Conservation (phyloP, 2,329 filamentous ascomycete species). For the Alternaria atra region DNA sequence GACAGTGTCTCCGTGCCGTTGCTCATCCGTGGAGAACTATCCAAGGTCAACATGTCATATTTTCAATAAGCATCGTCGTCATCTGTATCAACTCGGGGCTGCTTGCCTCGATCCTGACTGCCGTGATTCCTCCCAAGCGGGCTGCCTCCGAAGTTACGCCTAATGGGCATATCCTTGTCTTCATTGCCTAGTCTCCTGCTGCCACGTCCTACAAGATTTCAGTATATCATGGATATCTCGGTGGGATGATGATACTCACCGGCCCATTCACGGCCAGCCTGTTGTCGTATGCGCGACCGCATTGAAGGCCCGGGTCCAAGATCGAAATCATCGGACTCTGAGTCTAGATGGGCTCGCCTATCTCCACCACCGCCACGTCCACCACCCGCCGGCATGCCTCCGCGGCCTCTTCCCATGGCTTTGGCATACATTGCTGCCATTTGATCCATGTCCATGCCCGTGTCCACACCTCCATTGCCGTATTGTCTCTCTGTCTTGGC, state of each 20-base stretch:
- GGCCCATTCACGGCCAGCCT: not conserved
- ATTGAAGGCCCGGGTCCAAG: not conserved
- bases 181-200: not conserved
- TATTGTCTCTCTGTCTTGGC: slow-evolving; percentile 1
- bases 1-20: slow-evolving; percentile 1
- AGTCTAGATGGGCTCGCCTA: slow-evolving; percentile 1
- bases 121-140: not conserved
- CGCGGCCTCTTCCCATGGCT: slow-evolving; percentile 9
- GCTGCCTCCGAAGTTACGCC: slow-evolving; percentile 4
- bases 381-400: slow-evolving; percentile 5
- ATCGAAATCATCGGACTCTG: slow-evolving; percentile 13
- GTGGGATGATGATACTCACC: slow-evolving; percentile 5
- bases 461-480: not conserved
- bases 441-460: slow-evolving; percentile 7
- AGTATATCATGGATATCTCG: not conserved
- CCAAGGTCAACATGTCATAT: not conserved
- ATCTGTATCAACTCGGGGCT: slow-evolving; percentile 28
- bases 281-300: not conserved
- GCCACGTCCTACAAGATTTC: slow-evolving; percentile 2
- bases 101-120: slow-evolving; percentile 15
- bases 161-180: slow-evolving; percentile 10
- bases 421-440: slow-evolving; percentile 2
- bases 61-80: slow-evolving; percentile 24
- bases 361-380: slow-evolving; percentile 7
- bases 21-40: not conserved